Base-by-base conservation (phyloP, 2,329 filamentous ascomycete genomes). In the Parastagonospora avenae region DNA sequence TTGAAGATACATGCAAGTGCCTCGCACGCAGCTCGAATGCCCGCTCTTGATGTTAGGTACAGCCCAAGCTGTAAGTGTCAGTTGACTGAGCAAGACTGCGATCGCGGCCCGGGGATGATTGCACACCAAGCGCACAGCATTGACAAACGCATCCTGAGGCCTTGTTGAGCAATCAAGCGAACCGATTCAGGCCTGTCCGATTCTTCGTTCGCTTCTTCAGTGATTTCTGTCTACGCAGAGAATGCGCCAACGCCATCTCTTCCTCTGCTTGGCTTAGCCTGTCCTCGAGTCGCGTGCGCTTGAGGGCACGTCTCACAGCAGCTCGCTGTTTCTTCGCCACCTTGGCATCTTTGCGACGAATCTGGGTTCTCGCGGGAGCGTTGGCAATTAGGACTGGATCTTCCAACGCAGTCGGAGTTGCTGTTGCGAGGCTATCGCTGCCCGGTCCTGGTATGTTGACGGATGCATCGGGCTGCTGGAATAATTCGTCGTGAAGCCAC, bases 251-350 rank as follows among this genome's bases (percentile, higher is more conserved):
- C 7, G 10, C 31, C 14, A 37, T 14, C 19, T 35, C 11, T 2
- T 29, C 45, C 11, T 14, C 14, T 19, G 12, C 32, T 42, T 48
- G 32, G 6, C 9, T 37, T 9, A n/a, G 5, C 16, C 11, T 11
- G 8, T 48, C 46, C 8, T 16, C 46, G 10, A 30, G 28, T 27
- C 24, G 33, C 10, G 29, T 48, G n/a, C 38, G 38, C 14, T 31
- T 32, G 19, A 30, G 9, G 30, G 38, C 46, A n/a, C 46, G 38
- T 12, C 8, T 16, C 8, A 16, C n/a, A 8, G 39, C 29, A n/a
- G 46, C 31, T 42, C 31, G 29, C 16, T 42, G 19, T 19, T 38
- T 48, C 46, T 48, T 48, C 9, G 15, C 16, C 19, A 42, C 11
- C 31, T 41, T 48, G 1, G 8, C 27, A 9, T 48, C 45, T 29